phyloP scores from a whole-genome alignment of 1,284 basidiomycete genomes.

The Rhodotorula glutinis region DNA sequence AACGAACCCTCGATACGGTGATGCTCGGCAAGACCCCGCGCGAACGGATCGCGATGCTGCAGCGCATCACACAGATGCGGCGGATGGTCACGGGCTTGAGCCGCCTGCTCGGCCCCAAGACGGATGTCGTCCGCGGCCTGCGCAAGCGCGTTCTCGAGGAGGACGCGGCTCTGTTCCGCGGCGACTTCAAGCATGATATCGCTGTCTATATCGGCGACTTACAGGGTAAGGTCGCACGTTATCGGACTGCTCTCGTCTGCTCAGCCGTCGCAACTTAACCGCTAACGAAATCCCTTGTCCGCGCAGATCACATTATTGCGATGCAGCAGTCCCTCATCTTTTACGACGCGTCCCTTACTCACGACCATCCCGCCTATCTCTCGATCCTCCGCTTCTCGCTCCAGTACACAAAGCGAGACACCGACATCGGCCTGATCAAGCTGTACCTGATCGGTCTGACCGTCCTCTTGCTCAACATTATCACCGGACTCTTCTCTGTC shows the following conservation, averaged over 20 bases:
- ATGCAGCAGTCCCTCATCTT: slow-evolving; percentile 81
- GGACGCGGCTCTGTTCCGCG: slow-evolving; percentile 33
- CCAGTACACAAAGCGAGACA: slow-evolving; percentile 60
- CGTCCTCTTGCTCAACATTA: slow-evolving; percentile 65
- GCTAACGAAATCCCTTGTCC: background rate
- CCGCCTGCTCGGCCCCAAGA: slow-evolving; percentile 73
- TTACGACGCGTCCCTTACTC: slow-evolving; percentile 81
- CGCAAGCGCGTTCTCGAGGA: slow-evolving; percentile 63
- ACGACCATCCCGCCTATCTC: slow-evolving; percentile 82
- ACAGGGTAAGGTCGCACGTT: slow-evolving; percentile 60
- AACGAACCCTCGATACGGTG: background rate
- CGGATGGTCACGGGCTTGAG: slow-evolving; percentile 77
- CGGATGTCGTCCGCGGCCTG: slow-evolving; percentile 75
- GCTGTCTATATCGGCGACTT: slow-evolving; percentile 85
- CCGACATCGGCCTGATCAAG: slow-evolving; percentile 64
- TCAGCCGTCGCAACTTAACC: background rate
- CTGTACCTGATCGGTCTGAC: slow-evolving; percentile 67
- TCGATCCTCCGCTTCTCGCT: slow-evolving; percentile 68
- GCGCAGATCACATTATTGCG: slow-evolving; percentile 80
- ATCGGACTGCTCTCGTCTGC: background rate
- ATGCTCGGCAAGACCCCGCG: slow-evolving; percentile 20
- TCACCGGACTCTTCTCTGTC: slow-evolving; percentile 50
- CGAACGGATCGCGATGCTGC: slow-evolving; percentile 51
- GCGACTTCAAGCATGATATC: slow-evolving; percentile 42
- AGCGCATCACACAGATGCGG: slow-evolving; percentile 75